Conservation (phyloP, 2,329 filamentous ascomycete species). For the Epichloe elymi region DNA sequence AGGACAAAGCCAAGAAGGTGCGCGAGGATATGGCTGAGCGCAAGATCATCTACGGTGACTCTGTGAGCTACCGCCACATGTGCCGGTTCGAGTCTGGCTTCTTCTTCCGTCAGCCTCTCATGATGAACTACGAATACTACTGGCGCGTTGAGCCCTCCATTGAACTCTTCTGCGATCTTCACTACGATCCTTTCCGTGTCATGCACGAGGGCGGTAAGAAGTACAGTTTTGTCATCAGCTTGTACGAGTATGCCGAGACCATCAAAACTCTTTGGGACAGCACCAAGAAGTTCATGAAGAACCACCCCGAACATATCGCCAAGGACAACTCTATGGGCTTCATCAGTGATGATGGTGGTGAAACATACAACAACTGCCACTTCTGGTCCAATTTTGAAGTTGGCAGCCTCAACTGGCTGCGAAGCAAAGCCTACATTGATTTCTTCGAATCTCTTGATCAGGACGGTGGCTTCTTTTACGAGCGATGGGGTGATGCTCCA, state of each 20-base stretch:
- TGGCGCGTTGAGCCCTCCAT: conserved; percentile 98
- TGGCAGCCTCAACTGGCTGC: conserved; percentile 85
- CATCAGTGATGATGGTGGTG: conserved; percentile 79
- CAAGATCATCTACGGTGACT: conserved; percentile 98
- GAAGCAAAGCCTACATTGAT: conserved; percentile 77
- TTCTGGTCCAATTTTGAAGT: conserved; percentile 99
- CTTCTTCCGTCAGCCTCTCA: conserved; percentile 90
- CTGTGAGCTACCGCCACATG: conserved; percentile 96
- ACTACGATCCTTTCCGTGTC: conserved; percentile 91
- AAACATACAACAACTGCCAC: conserved; percentile 94
- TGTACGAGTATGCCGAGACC: conserved; percentile 94
- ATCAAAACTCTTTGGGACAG: conserved; percentile 95
- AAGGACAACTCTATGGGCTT: conserved; percentile 81
- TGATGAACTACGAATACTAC: conserved; percentile 98
- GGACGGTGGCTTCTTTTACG: conserved; percentile 97
- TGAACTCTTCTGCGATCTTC: conserved; percentile 89
- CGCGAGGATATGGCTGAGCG: conserved; percentile 86
- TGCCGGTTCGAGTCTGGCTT: conserved; percentile 98
- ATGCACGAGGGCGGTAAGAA: conserved; percentile 97
- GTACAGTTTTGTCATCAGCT: conserved; percentile 89
- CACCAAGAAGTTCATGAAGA: conserved; percentile 84
- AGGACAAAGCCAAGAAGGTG: conserved; percentile 80
- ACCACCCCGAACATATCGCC: conserved; percentile 77
- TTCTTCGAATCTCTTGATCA: conserved; percentile 80
- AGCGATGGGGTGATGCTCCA: conserved; percentile 94